These are phyloP conservation scores for Wilhelminamyces savonicus DNA, from an alignment of 805 yeast species.

Conservation along the genomic window DNA sequence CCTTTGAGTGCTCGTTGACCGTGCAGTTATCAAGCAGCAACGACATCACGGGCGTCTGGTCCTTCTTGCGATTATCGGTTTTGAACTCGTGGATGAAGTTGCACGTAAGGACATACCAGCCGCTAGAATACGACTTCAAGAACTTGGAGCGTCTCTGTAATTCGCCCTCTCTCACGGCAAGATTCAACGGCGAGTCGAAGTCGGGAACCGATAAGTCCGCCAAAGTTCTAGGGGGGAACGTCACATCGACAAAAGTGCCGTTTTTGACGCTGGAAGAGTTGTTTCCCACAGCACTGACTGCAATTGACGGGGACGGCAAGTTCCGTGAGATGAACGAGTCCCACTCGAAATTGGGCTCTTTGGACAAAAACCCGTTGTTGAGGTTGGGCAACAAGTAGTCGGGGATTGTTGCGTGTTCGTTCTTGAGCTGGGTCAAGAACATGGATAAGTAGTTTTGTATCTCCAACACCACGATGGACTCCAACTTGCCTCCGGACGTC, in stretches of 20 bases:
- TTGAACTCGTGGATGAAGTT: conserved; percentile 88
- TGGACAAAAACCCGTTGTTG: conserved; percentile 50
- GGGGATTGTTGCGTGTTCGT: conserved; percentile 67
- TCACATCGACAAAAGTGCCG: conserved; percentile 36
- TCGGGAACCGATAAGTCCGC: conserved; percentile 58
- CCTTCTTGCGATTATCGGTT: conserved; percentile 72
- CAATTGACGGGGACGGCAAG: conserved; percentile 28
- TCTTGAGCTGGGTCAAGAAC: conserved; percentile 65
- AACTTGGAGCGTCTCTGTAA: conserved; percentile 89
- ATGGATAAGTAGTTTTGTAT: conserved; percentile 74
- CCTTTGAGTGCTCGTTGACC: conserved; percentile 75
- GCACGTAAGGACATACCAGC: conserved; percentile 89
- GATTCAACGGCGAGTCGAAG: conserved; percentile 63
- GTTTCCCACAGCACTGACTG: conserved; percentile 21
- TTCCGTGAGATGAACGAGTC: conserved; percentile 72
- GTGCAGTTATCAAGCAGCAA: conserved; percentile 72
- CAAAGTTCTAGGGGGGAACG: conserved; percentile 30
- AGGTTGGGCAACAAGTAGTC: conserved; percentile 60
- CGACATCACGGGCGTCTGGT: conserved; percentile 78
- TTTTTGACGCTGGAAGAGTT: conserved; percentile 17
- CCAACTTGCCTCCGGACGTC: conserved; percentile 82
- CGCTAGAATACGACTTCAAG: conserved; percentile 83
- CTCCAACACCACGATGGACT: conserved; percentile 76
- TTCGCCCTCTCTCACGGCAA: conserved; percentile 62
- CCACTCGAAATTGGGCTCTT: conserved; percentile 85